Evolutionary conservation across 2,329 filamentous ascomycete species (phyloP).

Genomic region (Metarhizium anisopliae): DNA sequence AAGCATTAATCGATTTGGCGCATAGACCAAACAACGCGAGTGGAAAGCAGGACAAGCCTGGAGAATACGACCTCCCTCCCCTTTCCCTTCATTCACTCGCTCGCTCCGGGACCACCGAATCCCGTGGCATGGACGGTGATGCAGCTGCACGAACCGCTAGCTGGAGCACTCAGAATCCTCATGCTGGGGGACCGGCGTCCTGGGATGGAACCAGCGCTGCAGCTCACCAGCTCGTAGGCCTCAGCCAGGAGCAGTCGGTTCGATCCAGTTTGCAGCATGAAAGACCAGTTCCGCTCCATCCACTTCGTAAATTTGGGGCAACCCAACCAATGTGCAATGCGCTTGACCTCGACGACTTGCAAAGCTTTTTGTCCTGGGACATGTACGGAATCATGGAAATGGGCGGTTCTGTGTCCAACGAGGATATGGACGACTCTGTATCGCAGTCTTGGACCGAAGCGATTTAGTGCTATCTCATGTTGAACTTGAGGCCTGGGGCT

Average conservation of each 20-base stretch:
- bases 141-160: slow-evolving; percentile 8
- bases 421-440: slow-evolving; percentile 24
- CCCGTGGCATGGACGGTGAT: slow-evolving; percentile 5
- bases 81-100: slow-evolving; percentile 15
- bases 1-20: background rate
- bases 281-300: slow-evolving; percentile 21
- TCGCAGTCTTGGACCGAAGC: slow-evolving; percentile 20
- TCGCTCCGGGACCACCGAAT: slow-evolving; percentile 8
- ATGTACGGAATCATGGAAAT: slow-evolving; percentile 33
- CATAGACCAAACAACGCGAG: slow-evolving; percentile 8
- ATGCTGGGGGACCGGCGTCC: slow-evolving; percentile 10
- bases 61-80: slow-evolving; percentile 12
- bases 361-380: slow-evolving; percentile 30
- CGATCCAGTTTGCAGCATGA: slow-evolving; percentile 28
- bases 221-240: slow-evolving; percentile 17
- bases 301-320: slow-evolving; percentile 12
- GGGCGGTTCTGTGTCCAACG: slow-evolving; percentile 25
- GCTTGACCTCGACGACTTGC: slow-evolving; percentile 28
- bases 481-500: background rate
- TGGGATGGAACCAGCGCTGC: slow-evolving; percentile 19
- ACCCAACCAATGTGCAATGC: slow-evolving; percentile 23
- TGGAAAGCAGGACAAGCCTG: slow-evolving; percentile 8
- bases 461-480: slow-evolving; percentile 7
- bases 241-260: slow-evolving; percentile 15
- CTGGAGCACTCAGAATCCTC: slow-evolving; percentile 15